Conservation (phyloP, 805 yeast genomes). For the Saccharomycopsis malanga region DNA sequence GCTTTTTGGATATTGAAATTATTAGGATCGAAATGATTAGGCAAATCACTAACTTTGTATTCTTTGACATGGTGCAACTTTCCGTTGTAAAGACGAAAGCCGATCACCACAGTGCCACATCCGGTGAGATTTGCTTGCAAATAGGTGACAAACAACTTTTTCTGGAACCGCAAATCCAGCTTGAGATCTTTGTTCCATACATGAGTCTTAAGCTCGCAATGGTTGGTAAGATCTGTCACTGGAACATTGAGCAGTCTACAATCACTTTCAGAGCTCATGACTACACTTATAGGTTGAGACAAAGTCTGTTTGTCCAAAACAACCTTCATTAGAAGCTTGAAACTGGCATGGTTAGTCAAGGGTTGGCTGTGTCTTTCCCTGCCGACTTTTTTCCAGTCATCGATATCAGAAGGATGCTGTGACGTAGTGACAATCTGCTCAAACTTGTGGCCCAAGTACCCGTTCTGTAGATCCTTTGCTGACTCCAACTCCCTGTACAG, state of each 20-base stretch:
- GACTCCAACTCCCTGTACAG: background rate
- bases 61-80: background rate
- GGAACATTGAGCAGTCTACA: background rate
- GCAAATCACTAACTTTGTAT: background rate
- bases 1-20: background rate
- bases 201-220: background rate
- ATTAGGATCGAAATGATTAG: background rate
- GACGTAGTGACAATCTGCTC: background rate
- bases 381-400: background rate
- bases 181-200: background rate
- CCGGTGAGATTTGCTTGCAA: background rate
- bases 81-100: background rate
- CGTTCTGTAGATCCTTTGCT: background rate
- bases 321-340: background rate
- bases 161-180: background rate
- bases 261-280: background rate
- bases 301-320: background rate
- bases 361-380: background rate
- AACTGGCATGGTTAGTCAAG: background rate
- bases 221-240: background rate
- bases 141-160: background rate
- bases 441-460: background rate
- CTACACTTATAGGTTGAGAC: background rate
- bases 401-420: background rate
- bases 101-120: background rate